Base-by-base conservation (phyloP, 176 grass and related monocot genomes). In the Carex kokanica region DNA sequence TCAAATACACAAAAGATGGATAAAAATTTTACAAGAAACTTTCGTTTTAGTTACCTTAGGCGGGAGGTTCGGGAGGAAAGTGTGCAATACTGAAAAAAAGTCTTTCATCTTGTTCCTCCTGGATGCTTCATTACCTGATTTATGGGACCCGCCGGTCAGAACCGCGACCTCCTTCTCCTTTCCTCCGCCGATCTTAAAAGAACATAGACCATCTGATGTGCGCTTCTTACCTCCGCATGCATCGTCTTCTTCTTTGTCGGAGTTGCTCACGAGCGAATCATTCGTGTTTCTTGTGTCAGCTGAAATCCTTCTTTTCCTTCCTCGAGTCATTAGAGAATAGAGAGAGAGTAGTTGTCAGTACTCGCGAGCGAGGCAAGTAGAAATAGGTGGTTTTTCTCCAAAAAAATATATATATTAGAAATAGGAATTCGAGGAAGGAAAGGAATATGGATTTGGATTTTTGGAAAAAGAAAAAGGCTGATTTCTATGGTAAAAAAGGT, bases 41-140 rank as follows among this genome's bases (percentile, higher is more conserved):
- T 68, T 68, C 47, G 20, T 58, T 0, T 27, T 55, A 54, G 55
- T 80, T 81, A 81, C 79, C 79, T 65, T 81, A 13, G 58, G 79
- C 18, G 79, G 79, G 57, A 81, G 79, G 20, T 81, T 60, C 0
- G 79, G 79, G 32, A 64, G 36, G 34, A 41, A 81, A 65, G 79
- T 41, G n/a, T 65, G 79, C 32, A 81, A 45, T 41, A 18, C 23
- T 0, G 79, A 49, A 43, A 64, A 81, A 5, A 65, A 45, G 14
- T 63, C 61, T 23, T 63, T 81, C 79, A 81, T 81, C 36, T 31
- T 81, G 13, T 81, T 81, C 59, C 58, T 51, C 60, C 79, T 64
- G 18, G 20, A 7, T 64, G 36, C 61, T 31, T 81, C 59, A 2
- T 18, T 4, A 10, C 34, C 78, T 23, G 31, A 81, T 41, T 41